phyloP scores from a whole-genome alignment of 352 stramenopile species.

The Saprolegnia diclina region DNA sequence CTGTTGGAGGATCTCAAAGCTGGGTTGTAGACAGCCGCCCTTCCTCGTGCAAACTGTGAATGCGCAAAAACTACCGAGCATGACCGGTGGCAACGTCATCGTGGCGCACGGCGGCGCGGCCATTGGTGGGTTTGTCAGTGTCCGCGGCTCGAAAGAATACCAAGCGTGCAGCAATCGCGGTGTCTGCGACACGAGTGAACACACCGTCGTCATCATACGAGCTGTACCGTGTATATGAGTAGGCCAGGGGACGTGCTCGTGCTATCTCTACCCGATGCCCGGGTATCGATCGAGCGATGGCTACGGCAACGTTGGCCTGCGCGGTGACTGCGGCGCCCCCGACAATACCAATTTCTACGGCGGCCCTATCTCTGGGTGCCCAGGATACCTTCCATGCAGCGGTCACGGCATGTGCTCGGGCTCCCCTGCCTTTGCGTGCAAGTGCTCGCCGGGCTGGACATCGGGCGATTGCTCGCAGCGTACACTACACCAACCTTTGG shows the following conservation, averaged over 20 bases:
- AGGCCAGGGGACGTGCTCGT: slow-evolving; percentile 49
- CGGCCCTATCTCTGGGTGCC: slow-evolving; percentile 48
- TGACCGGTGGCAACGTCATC: slow-evolving; percentile 50
- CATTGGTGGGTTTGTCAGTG: slow-evolving; percentile 40
- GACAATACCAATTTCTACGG: slow-evolving; percentile 76
- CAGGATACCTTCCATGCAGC: slow-evolving; percentile 64
- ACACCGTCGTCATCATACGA: slow-evolving; percentile 30
- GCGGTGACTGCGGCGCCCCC: slow-evolving; percentile 89
- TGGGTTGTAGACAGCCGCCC: slow-evolving; percentile 41
- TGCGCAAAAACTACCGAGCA: slow-evolving; percentile 28
- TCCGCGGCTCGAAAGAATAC: slow-evolving; percentile 86
- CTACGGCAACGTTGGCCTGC: slow-evolving; percentile 76
- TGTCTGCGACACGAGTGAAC: slow-evolving; percentile 66
- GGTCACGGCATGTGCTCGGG: slow-evolving; percentile 62
- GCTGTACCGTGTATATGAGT: slow-evolving; percentile 25
- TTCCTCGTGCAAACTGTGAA: slow-evolving; percentile 49
- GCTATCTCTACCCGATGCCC: slow-evolving; percentile 60
- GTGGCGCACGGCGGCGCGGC: slow-evolving; percentile 38
- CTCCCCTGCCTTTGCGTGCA: slow-evolving; percentile 47
- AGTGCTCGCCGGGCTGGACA: slow-evolving; percentile 56
- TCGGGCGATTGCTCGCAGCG: slow-evolving; percentile 56
- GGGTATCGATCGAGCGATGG: slow-evolving; percentile 78
- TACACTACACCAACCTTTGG: slow-evolving; percentile 31
- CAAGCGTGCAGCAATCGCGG: slow-evolving; percentile 84
- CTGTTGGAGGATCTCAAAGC: slow-evolving; percentile 16